Percentiles rank a stretch among this genome's conserved stretches.
phyloP scores from a whole-genome alignment of 2,329 filamentous ascomycete genomes.

The Claviceps sp. region DNA sequence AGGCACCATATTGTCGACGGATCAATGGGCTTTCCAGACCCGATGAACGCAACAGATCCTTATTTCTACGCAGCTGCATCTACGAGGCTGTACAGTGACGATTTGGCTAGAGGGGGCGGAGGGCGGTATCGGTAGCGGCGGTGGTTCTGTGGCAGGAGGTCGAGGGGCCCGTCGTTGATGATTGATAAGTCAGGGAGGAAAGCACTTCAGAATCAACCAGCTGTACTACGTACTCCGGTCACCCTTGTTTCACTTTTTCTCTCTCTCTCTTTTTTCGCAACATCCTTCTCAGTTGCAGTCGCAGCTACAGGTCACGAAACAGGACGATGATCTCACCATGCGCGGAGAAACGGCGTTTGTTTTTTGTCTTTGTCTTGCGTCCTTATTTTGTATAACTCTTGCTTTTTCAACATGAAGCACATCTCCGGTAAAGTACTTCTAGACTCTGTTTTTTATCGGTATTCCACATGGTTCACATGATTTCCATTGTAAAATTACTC shows the following conservation, averaged over 20 bases:
- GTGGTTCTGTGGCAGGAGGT: conserved; percentile 14
- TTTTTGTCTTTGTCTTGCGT: too few species aligned
- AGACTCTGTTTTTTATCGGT: too few species aligned
- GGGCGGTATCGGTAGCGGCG: conserved; percentile 7
- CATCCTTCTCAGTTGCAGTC: too few species aligned
- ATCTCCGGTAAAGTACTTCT: too few species aligned
- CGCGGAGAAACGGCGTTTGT: too few species aligned
- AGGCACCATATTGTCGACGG: conserved; percentile 37
- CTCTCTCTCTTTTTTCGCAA: background rate
- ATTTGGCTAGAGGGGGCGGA: conserved; percentile 19
- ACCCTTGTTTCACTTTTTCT: background rate
- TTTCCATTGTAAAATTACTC: too few species aligned
- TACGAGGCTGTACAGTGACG: conserved; percentile 41
- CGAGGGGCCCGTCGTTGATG: background rate
- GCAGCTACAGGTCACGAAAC: too few species aligned
- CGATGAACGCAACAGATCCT: conserved; percentile 20
- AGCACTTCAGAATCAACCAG: too few species aligned
- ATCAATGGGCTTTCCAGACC: conserved; percentile 38
- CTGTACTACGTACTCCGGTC: background rate
- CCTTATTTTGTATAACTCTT: too few species aligned
- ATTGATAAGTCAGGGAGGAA: background rate
- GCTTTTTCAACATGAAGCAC: too few species aligned
- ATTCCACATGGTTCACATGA: too few species aligned
- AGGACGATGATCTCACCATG: too few species aligned
- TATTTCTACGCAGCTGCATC: conserved; percentile 13